phyloP scores from a whole-genome alignment of 2,329 filamentous ascomycete genomes.

The Fusarium sp. region DNA sequence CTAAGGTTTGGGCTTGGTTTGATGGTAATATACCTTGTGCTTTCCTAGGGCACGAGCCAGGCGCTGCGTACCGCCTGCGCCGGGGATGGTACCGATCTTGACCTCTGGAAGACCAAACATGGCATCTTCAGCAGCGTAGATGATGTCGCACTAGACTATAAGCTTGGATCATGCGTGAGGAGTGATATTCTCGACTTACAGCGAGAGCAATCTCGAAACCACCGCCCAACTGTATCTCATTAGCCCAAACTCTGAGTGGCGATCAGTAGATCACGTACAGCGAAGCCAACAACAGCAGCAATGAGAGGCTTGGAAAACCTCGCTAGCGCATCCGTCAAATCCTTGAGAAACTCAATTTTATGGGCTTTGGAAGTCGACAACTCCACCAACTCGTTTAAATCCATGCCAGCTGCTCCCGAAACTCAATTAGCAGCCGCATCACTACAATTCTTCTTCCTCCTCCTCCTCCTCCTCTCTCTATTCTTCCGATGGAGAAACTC shows the following conservation, averaged over 20 bases:
- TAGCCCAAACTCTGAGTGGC: background rate
- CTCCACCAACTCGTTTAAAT: constrained; percentile 25
- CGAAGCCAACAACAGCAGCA: constrained; percentile 28
- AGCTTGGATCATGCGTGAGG: background rate
- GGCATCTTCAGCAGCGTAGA: constrained; percentile 43
- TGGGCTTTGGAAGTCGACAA: constrained; percentile 24
- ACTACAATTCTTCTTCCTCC: background rate
- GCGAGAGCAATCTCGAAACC: constrained; percentile 32
- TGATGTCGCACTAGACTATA: constrained; percentile 43
- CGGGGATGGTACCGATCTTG: constrained; percentile 46
- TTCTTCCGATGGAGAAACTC: background rate
- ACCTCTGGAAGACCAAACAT: constrained; percentile 48
- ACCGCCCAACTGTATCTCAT: constrained; percentile 17
- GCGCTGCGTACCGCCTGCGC: constrained; percentile 46
- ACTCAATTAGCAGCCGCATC: background rate
- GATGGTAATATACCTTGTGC: constrained; percentile 37
- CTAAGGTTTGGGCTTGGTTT: background rate
- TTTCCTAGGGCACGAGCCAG: constrained; percentile 45
- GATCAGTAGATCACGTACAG: constrained; percentile 9
- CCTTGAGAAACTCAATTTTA: constrained; percentile 20
- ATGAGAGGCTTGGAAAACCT: constrained; percentile 24
- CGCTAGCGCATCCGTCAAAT: constrained; percentile 23
- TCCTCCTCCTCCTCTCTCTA: too few species aligned
- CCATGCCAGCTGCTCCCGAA: constrained; percentile 22
- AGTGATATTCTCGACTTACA: background rate